Conservation (phyloP, 192 early-diverging fungal genomes). For the Podochytrium sp. region DNA sequence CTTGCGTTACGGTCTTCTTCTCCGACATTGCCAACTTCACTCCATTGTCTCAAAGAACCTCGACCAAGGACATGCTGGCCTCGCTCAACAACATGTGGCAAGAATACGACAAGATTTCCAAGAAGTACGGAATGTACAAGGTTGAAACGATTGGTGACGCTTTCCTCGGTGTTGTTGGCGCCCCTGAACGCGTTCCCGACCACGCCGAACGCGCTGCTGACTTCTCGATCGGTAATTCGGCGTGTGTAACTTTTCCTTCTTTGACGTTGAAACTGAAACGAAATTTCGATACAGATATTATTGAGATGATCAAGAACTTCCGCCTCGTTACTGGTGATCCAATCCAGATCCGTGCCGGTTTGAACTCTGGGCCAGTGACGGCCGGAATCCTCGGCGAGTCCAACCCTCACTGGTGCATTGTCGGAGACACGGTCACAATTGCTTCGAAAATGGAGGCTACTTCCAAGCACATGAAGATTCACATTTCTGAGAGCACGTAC, state of each 20-base stretch:
- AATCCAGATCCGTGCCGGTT: conserved; percentile 50
- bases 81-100: conserved; percentile 49
- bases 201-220: conserved; percentile 38
- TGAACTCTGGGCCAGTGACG: conserved; percentile 51
- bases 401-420: conserved; percentile 51
- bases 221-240: conserved; percentile 34
- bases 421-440: conserved; percentile 52
- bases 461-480: conserved; percentile 46
- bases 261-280: background rate
- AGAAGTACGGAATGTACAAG: conserved; percentile 47
- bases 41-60: conserved; percentile 39
- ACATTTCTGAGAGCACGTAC: conserved; percentile 46
- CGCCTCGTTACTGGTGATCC: conserved; percentile 40
- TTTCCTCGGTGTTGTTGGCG: conserved; percentile 32
- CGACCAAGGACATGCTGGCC: conserved; percentile 48
- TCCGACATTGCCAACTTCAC: conserved; percentile 51
- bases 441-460: conserved; percentile 54
- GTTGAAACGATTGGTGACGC: conserved; percentile 55
- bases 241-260: background rate
- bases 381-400: conserved; percentile 48
- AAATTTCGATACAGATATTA: conserved; percentile 31
- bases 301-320: conserved; percentile 44
- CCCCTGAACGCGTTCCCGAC: conserved; percentile 32
- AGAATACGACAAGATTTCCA: conserved; percentile 49
- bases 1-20: conserved; percentile 48